Percentiles rank a stretch among this genome's conserved stretches.
Conservation (phyloP, 2,329 filamentous ascomycete species). For the Apiospora phragmitis region DNA sequence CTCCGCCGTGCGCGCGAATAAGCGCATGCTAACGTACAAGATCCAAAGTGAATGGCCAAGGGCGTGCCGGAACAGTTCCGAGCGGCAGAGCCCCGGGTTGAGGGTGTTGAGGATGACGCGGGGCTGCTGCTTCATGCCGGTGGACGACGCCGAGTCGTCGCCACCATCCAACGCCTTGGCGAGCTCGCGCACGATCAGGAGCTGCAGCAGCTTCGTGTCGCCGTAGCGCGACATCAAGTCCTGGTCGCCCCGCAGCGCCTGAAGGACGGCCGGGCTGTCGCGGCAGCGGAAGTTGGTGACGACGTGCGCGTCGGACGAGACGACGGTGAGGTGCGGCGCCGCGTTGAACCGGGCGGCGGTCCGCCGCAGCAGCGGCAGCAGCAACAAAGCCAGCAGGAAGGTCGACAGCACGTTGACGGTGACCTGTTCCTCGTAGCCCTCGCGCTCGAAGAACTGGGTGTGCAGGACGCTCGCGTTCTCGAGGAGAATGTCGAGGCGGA, state of each 20-base stretch:
- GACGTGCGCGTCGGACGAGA: slow-evolving; percentile 40
- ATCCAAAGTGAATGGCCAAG: slow-evolving; percentile 29
- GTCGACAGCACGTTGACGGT: slow-evolving; percentile 49
- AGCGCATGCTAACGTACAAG: slow-evolving; percentile 14
- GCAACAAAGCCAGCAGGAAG: slow-evolving; percentile 41
- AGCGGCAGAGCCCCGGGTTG: slow-evolving; percentile 43
- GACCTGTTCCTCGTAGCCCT: slow-evolving; percentile 43
- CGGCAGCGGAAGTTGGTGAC: slow-evolving; percentile 35
- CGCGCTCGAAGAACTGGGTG: slow-evolving; percentile 22
- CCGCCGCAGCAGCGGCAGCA: slow-evolving; percentile 42
- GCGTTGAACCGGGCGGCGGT: slow-evolving; percentile 35
- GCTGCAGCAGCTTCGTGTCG: slow-evolving; percentile 35
- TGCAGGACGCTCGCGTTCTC: slow-evolving; percentile 40
- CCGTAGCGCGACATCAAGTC: slow-evolving; percentile 36
- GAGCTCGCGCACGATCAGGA: slow-evolving; percentile 34
- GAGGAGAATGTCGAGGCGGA: slow-evolving; percentile 43
- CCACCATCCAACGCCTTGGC: slow-evolving; percentile 22
- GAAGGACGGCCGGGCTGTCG: slow-evolving; percentile 32
- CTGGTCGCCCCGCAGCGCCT: slow-evolving; percentile 30
- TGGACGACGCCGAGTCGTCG: slow-evolving; percentile 21
- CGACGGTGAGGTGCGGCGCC: slow-evolving; percentile 37
- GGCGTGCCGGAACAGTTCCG: slow-evolving; percentile 38
- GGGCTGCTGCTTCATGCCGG: slow-evolving; percentile 29
- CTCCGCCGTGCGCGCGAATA: slow-evolving; percentile 39
- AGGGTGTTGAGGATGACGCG: slow-evolving; percentile 38